These are phyloP conservation scores for Picochlorum sp. DNA, from an alignment of 139 green algal genomes.

Conservation along the genomic window DNA sequence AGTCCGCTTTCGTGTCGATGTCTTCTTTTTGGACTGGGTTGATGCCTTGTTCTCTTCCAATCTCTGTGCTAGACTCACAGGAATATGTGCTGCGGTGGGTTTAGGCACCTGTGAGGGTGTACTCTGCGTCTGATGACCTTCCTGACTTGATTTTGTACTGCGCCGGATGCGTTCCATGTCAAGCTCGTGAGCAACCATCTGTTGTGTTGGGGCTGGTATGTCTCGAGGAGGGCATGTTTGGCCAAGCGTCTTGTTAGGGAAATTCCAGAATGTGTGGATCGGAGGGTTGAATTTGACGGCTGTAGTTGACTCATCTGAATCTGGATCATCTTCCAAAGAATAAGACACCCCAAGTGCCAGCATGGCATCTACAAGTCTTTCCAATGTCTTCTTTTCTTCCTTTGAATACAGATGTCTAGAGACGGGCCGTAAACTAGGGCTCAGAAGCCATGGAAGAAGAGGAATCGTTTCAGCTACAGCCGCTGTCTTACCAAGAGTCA, in stretches of 20 bases:
- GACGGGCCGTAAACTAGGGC: constrained; percentile 41
- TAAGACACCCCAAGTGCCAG: constrained; percentile 55
- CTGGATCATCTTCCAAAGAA: constrained; percentile 22
- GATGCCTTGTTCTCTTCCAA: constrained; percentile 13
- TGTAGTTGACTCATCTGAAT: background rate
- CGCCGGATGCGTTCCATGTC: constrained; percentile 58
- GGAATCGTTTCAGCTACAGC: constrained; percentile 37
- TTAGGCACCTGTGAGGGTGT: constrained; percentile 3
- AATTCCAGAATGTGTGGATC: constrained; percentile 32
- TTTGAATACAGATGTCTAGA: constrained; percentile 47
- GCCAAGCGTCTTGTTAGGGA: background rate
- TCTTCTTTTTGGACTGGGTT: background rate
- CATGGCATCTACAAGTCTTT: constrained; percentile 43
- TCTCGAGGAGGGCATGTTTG: background rate
- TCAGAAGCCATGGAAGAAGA: constrained; percentile 38
- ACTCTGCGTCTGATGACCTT: too few species aligned
- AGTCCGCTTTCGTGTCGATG: constrained; percentile 20
- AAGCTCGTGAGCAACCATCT: constrained; percentile 61
- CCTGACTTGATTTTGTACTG: background rate
- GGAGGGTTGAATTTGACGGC: constrained; percentile 26
- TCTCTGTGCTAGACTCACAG: constrained; percentile 30
- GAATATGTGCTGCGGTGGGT: constrained; percentile 3
- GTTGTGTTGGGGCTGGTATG: constrained; percentile 54
- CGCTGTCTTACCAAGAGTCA: constrained; percentile 6
- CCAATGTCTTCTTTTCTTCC: constrained; percentile 35